A percentile compares a stretch with the other conserved stretches of the same genome.
Evolutionary conservation across 2,329 filamentous ascomycete genomes (phyloP).

Genomic region (Coniochaeta ligniaria): DNA sequence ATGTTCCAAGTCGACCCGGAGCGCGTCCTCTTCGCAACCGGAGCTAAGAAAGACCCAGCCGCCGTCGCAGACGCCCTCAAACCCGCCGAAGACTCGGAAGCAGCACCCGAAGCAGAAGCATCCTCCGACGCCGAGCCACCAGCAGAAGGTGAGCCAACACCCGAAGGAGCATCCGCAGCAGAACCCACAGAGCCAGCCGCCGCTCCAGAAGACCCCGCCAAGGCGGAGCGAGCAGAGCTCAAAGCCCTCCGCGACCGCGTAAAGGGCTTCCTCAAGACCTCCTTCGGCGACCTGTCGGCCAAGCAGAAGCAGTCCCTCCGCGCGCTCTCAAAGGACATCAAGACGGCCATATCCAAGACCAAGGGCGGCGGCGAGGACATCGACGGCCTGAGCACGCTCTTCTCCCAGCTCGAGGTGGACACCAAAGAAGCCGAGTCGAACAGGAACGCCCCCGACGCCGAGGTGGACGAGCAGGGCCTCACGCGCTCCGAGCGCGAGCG

Average conservation of each 20-base stretch:
- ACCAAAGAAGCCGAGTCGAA: not conserved
- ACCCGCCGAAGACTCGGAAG: constrained; percentile 12
- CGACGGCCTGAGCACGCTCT: constrained; percentile 44
- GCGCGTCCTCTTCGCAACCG: constrained; percentile 81
- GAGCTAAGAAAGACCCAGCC: constrained; percentile 55
- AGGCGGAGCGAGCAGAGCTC: constrained; percentile 24
- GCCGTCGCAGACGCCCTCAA: constrained; percentile 6
- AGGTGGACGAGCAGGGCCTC: constrained; percentile 27
- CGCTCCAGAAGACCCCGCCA: not conserved
- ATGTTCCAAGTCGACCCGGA: constrained; percentile 95
- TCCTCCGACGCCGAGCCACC: not conserved
- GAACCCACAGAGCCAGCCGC: constrained; percentile 11
- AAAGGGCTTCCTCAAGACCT: constrained; percentile 15
- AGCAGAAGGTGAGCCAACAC: constrained; percentile 11
- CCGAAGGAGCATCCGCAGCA: constrained; percentile 10
- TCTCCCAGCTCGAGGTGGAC: constrained; percentile 15
- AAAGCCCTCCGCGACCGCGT: constrained; percentile 43
- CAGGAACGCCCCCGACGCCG: constrained; percentile 3
- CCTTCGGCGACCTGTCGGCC: constrained; percentile 43
- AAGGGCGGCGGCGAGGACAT: constrained; percentile 27
- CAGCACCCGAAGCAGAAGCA: constrained; percentile 10
- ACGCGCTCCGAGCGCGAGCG: constrained; percentile 44
- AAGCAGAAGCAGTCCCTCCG: constrained; percentile 72
- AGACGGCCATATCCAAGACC: constrained; percentile 49
- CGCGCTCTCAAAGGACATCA: constrained; percentile 59